Percentiles rank a stretch among this genome's conserved stretches.
Evolutionary conservation across 306 rosid species (phyloP).

Genomic region (Prunus salicina): DNA sequence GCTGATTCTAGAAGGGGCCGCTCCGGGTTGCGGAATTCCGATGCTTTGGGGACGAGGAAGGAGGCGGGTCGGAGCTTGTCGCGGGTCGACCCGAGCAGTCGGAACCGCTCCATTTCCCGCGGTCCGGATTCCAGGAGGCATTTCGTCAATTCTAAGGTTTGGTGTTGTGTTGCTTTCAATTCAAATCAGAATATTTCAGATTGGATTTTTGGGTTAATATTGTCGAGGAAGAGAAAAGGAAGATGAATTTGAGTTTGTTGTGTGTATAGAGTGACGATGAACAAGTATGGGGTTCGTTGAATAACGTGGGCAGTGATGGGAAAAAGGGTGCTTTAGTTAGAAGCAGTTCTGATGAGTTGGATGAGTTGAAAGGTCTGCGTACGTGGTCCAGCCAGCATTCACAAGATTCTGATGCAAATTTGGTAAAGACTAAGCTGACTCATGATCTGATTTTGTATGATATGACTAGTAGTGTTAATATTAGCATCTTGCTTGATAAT

Average conservation of each 20-base stretch:
- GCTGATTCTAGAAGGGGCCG: conserved; percentile 44
- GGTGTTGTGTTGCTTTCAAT: background rate
- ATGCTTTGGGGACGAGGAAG: conserved; percentile 20
- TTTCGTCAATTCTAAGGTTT: conserved; percentile 63
- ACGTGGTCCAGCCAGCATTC: conserved; percentile 62
- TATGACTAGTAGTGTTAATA: background rate
- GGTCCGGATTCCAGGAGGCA: conserved; percentile 46
- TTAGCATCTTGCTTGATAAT: conserved; percentile 14
- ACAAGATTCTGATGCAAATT: conserved; percentile 36
- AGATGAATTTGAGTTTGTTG: conserved; percentile 21
- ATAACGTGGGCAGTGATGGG: conserved; percentile 24
- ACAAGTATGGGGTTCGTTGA: conserved; percentile 20
- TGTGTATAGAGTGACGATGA: conserved; percentile 78
- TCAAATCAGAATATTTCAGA: background rate
- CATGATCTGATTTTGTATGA: conserved; percentile 12
- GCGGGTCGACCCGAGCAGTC: conserved; percentile 41
- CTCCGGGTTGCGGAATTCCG: conserved; percentile 33
- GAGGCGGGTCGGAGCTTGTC: conserved; percentile 44
- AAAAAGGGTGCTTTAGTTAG: conserved; percentile 38
- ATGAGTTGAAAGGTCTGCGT: conserved; percentile 36
- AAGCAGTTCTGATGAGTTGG: conserved; percentile 33
- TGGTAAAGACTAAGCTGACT: conserved; percentile 37
- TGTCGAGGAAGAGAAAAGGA: background rate
- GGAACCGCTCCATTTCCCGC: conserved; percentile 63
- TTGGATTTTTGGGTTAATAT: background rate